Evolutionary conservation across 2,329 filamentous ascomycete genomes (phyloP), one percentile per base, ranked within the genome.

Genomic region (Massarina eburnea): DNA sequence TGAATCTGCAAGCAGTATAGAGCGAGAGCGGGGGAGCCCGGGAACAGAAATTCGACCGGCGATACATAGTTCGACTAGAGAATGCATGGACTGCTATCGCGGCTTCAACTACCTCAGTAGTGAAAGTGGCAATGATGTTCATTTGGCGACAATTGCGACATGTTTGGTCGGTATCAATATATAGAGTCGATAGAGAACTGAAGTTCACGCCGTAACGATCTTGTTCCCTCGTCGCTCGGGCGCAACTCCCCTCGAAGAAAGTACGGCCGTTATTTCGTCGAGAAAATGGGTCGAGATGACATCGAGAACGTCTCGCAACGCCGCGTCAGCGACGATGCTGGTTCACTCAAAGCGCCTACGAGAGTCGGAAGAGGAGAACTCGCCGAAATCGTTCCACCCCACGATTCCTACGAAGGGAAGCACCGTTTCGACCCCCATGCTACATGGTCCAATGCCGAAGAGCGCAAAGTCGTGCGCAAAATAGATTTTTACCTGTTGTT

Each of bases 371-470:
- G 61, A 45, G 49, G 54, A 37, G 59, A 64, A 40, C 55, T 66
- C 22, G 59, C 62, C 4, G 52, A 56, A 15, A 59, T 59, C 12
- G 43, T 58, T n/a, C 57, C 48, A 14, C 79, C 79, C 1, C 76
- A 80, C 30, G 73, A 74, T 7, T 66, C 70, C 17, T 83, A 83
- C 54, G 81, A 84, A 60, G 80, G 80, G 18, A 68, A 71, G 8
- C 81, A 84, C 60, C 73, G 80, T 41, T 83, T 76, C 55, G 80
- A 84, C 51, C 80, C 80, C 1, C 57, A 67, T 1, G 78, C 75
- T 19, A 68, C 71, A 44, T 84, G 81, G 81, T 76, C 74, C 0
- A 58, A 70, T n/a, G 71, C 73, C 39, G 81, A 84, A 54, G 82
- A 84, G 62, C 74, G 73, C 56, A 72, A 64, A 32, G 64, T 83